phyloP scores from a whole-genome alignment of 306 rosid species.

The Ormosia emarginata region DNA sequence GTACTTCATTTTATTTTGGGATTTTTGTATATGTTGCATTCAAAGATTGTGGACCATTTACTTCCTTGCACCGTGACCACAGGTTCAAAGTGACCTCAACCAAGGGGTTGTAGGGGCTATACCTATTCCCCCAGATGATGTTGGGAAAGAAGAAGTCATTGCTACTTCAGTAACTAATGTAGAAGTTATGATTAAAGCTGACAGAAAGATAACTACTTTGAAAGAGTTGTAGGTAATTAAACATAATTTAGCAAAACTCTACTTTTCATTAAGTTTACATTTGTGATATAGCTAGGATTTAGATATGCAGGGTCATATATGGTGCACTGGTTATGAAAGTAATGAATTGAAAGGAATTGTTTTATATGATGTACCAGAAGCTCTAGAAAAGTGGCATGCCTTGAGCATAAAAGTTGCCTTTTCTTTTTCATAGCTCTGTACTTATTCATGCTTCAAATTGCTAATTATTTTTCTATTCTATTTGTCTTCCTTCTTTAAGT shows the following conservation, averaged over 20 bases:
- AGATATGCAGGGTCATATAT: constrained; percentile 81
- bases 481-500: no score
- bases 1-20: no score
- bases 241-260: background rate
- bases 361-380: no score
- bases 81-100: constrained; percentile 76
- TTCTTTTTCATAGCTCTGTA: no score
- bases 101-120: constrained; percentile 68
- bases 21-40: no score
- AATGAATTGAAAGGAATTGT: no score
- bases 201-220: constrained; percentile 61
- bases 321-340: no score
- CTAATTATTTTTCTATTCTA: no score
- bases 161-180: constrained; percentile 72
- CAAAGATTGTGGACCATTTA: background rate
- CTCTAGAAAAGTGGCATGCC: no score
- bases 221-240: constrained; percentile 59
- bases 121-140: constrained; percentile 55
- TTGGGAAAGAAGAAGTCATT: constrained; percentile 54
- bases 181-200: constrained; percentile 82
- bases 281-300: constrained; percentile 25
- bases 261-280: constrained; percentile 3
- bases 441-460: no score
- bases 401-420: no score
- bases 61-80: background rate